Base-by-base conservation (phyloP, 2,329 filamentous ascomycete species). In the Ophiostoma fasciatum region DNA sequence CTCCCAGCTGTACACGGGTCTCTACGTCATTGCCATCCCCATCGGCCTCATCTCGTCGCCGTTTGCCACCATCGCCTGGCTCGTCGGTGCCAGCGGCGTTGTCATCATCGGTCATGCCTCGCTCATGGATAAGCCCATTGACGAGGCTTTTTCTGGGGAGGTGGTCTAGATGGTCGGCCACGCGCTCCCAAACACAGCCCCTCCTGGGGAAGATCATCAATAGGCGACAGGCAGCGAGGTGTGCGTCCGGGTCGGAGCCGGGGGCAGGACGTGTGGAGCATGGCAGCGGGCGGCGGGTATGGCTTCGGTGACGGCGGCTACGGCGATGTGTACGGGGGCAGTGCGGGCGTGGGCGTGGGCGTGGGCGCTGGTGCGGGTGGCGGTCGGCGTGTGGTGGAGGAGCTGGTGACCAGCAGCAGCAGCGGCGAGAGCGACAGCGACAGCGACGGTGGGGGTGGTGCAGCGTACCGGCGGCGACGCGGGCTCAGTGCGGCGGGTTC, bases 71-170 rank as follows among this genome's bases (percentile, higher is more conserved):
- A 71, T 87, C 49, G 75, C 96, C 50, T 96, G 90, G 90, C 72
- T 98, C 56, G 84, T 96, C 54, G 90, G 90, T 57, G 90, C 90
- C 50, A 88, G 82, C 49, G 87, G 84, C 57, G 84, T 94, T 57
- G 82, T 78, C 56, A 92, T 96, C 48, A 66, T 96, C 48, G 90
- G 90, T 61, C 90, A 98, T 64, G 90, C 90, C 49, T 72, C 85
- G 45, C 75, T 96, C 57, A 78, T 96, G 80, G 88, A 96, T 59
- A 94, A 94, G 74, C 88, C 88, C 41, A 94, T 96, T 68, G 90
- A 96, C 78, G 88, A 92, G 87, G 87, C 87, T 94, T 98, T 98
- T 94, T 94, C 88, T 72, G 90, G 92, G 87, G 90, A 98, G 88
- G 88, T 90, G 87, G 90, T 98, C 82, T 98, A 96, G 78, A 73